Evolutionary conservation across 1,284 basidiomycete genomes (phyloP).

Genomic region (Naganishia albida): DNA sequence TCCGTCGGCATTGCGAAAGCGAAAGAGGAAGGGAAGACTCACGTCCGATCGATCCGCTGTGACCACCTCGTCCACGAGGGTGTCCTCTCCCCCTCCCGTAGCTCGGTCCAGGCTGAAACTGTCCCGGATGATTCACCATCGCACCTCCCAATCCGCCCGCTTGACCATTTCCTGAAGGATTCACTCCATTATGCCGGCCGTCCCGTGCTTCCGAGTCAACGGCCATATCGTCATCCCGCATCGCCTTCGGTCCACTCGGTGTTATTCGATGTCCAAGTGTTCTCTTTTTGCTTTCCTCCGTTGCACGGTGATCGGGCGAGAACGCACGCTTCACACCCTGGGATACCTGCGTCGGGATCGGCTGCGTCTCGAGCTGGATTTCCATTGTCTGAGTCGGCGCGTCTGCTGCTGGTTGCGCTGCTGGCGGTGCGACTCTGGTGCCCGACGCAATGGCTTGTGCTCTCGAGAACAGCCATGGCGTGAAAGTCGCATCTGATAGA

Average conservation of each 20-base stretch:
- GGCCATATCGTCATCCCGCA: slow-evolving; percentile 20
- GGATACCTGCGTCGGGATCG: slow-evolving; percentile 12
- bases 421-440: slow-evolving; percentile 1
- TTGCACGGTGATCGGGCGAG: slow-evolving; percentile 9
- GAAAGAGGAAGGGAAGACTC: not conserved
- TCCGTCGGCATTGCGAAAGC: not conserved
- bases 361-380: slow-evolving; percentile 19
- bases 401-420: not conserved
- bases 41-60: slow-evolving; percentile 2
- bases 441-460: slow-evolving; percentile 17
- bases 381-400: slow-evolving; percentile 14
- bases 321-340: slow-evolving; percentile 29
- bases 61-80: slow-evolving; percentile 10
- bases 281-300: slow-evolving; percentile 6
- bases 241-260: slow-evolving; percentile 25
- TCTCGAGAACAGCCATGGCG: slow-evolving; percentile 27
- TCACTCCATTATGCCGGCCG: slow-evolving; percentile 30
- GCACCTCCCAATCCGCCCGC: slow-evolving; percentile 38
- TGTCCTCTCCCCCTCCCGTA: slow-evolving; percentile 34
- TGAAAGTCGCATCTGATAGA: slow-evolving; percentile 27
- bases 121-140: slow-evolving; percentile 33
- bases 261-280: slow-evolving; percentile 22
- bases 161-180: slow-evolving; percentile 27
- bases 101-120: slow-evolving; percentile 38
- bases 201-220: slow-evolving; percentile 18